Base-by-base conservation (phyloP, 768 basidiomycete genomes). In the Obba rivulosa region DNA sequence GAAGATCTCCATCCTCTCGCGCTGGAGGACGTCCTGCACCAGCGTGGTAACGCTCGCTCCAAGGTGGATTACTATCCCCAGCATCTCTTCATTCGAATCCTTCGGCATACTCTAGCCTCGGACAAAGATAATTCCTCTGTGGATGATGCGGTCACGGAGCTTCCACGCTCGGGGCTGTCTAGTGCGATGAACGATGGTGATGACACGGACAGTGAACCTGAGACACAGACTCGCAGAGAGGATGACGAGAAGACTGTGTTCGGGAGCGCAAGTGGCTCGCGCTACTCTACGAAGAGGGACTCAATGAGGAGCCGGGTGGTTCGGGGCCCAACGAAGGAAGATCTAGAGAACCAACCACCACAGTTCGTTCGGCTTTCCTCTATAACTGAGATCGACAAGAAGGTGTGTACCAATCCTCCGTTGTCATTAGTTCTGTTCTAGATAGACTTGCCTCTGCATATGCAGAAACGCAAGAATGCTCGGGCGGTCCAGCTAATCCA, bases 1-100 rank as follows among this genome's bases (percentile, higher is more conserved):
- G 17, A 50, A 85, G 83, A 79, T 52, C 61, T 87, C 36, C 85
- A 87, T 58, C 85, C 85, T 1, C 75, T 87, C 38, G 78, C 84
- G 4, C 65, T 88, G 17, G 86, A 87, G 57, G 86, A 87, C 56
- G 65, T 87, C 11, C 77, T 87, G 43, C 76, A 81, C 51, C 69
- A 74, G 28, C 71, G 76, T 31, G 67, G 70, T 17, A 73, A 76
- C 31, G 74, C 69, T 23, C 76, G 83, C 41, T 85, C 83, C 7
- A 83, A 87, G 64, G 76, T 75, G 10, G 85, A 87, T 59, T 88
- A 87, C 59, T 89, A 83, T 65, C 52, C 63, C 14, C 73, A 77
- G 49, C 86, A 88, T 57, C 74, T 90, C 18, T 89, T 88, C 68
- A 66, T 87, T 34, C 78, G 81, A 17, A 66, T 86, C 28, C 72